Evolutionary conservation across 1,284 basidiomycete genomes (phyloP), one percentile per base, ranked within the genome.

Genomic region (Malassezia brasiliensis): DNA sequence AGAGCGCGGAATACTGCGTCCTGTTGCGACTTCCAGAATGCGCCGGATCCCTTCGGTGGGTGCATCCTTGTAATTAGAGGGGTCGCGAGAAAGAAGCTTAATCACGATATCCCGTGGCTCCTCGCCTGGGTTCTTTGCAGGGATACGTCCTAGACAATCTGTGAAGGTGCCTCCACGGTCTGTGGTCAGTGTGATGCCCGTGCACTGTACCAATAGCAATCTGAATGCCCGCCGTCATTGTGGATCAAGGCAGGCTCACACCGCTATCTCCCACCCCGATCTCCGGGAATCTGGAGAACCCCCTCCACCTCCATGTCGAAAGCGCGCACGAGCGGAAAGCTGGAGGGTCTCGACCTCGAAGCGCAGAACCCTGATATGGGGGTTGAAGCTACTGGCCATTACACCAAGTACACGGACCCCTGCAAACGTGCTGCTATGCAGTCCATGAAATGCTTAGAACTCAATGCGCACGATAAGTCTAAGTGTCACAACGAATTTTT

Each of bases 31-130:
- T 77, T 96, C 88, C 2, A 96, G 77, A 2, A 96, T 83, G n/a
- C 93, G 81, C 6, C 93, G 80, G 56, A 96, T 89, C 0, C 90
- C 93, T 76, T 93, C 90, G 0, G 88, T 91, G 0, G 93, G 93
- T 0, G 93, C 93, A 77, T 96, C 93, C 5, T 78, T 76, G 76
- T 98, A 98, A 74, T 94, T 93, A 88, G 62, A 62, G 1, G 76
- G 69, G 50, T 78, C 76, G 42, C 75, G 75, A 9, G 69, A 74
- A 31, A 78, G 70, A 8, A 78, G 69, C 64, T 78, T 78, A 64
- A 78, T 62, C 51, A 77, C 68, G 42, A 74, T 66, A 54, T 77
- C 74, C 5, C 50, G 60, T 5, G 58, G 53, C 35, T 47, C 38
- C 30, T 56, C 50, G 34, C 44, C 59, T 1, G 53, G 36, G 4